These are phyloP conservation scores for Rhizopus delemar DNA, from an alignment of 371 early-diverging fungal species.

Conservation along the genomic window DNA sequence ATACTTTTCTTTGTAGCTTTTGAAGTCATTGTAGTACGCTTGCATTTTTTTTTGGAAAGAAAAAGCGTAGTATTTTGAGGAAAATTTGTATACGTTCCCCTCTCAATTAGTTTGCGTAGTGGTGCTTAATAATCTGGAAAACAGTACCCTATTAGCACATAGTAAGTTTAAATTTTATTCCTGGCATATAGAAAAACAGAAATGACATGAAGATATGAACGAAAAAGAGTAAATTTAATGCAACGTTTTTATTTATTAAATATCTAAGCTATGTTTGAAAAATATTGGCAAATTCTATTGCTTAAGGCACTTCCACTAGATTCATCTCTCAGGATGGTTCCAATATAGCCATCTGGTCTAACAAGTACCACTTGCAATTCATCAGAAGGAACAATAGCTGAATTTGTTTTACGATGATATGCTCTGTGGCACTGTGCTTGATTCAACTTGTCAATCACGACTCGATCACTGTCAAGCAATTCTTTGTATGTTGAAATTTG, in stretches of 20 bases:
- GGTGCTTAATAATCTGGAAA: too few relatives aligned
- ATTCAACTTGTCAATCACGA: slow-evolving; percentile 46
- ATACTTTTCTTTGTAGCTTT: too few relatives aligned
- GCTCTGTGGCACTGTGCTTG: slow-evolving; percentile 45
- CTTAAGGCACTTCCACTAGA: slow-evolving; percentile 10
- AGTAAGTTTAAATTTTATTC: too few relatives aligned
- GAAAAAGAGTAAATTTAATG: not conserved
- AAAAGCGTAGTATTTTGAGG: too few relatives aligned
- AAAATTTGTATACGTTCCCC: too few relatives aligned
- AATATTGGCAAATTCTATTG: slow-evolving; percentile 19
- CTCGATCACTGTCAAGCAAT: slow-evolving; percentile 16
- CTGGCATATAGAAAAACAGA: too few relatives aligned
- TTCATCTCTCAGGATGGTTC: slow-evolving; percentile 26
- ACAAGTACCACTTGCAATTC: slow-evolving; percentile 28
- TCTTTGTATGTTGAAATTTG: slow-evolving; percentile 20
- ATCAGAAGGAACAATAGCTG: not conserved
- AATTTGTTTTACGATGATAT: slow-evolving; percentile 19
- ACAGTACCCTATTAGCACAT: too few relatives aligned
- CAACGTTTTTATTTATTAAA: not conserved
- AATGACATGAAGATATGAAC: too few relatives aligned
- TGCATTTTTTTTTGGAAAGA: too few relatives aligned
- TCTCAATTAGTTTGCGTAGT: too few relatives aligned
- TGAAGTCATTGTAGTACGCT: too few relatives aligned
- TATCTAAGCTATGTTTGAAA: slow-evolving; percentile 3
- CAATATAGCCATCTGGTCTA: slow-evolving; percentile 49